Evolutionary conservation across 2,329 filamentous ascomycete species (phyloP), one percentile per base, ranked within the genome.

Genomic region (Purpureocillium takamizusanense): DNA sequence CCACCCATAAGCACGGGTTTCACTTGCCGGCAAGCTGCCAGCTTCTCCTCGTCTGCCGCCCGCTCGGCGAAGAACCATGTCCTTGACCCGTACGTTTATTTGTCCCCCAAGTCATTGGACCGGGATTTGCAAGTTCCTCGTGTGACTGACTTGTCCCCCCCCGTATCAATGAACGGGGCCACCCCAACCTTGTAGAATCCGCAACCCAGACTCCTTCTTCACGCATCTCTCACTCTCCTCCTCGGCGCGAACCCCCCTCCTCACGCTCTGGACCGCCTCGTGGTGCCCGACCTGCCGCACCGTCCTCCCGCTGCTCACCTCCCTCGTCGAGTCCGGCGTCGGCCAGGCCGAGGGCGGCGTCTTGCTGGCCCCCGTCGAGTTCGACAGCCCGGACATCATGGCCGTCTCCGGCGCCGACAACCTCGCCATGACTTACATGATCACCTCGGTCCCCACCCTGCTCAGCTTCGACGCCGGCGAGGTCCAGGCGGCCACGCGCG

Each of bases 231-330:
- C 70, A n/a, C 61, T 76, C 37, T 74, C 71, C 3, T 66, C 70
- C 3, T 72, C 72, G 6, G 62, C 72, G 6, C 63, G 69, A 32
- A 67, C 58, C 3, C 75, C 76, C 3, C 67, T 79, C n/a, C 51
- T 80, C 39, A 78, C 74, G 2, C 59, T 79, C 31, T 81, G 75
- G 76, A 76, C 74, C 0, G 66, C 75, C 1, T 72, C 71, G 7
- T 78, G 68, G 60, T 79, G 76, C 53, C 56, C 66, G 4, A 70
- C 72, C 13, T 79, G 76, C 54, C 64, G 62, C 33, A 53, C 56
- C 25, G 63, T 78, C 17, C 57, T 60, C 4, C 75, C 75, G 4
- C 54, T 76, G 10, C 37, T 79, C 6, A 52, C 52, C 11, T 59
- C 63, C 10, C 61, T 78, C 25, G 53, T 80, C 33, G 61, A 66